Evolutionary conservation across 2,329 filamentous ascomycete genomes (phyloP), one percentile per base, ranked within the genome.

Genomic region (Aspergillus sp.): DNA sequence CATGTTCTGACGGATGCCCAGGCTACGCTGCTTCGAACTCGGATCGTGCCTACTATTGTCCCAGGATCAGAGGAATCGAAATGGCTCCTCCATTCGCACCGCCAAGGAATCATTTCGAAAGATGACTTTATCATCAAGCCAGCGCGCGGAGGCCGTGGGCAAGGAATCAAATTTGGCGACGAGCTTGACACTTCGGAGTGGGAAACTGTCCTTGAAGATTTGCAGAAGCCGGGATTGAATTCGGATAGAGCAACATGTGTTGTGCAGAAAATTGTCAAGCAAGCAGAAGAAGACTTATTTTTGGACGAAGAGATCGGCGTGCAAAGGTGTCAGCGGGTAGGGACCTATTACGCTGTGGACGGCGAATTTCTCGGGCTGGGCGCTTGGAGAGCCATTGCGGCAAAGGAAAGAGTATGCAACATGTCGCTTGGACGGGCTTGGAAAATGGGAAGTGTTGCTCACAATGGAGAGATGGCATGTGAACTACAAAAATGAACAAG

Each of bases 71-170:
- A 33, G 5, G 47, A 55, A n/a, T 36, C 62, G 9, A 38, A 52
- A n/a, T 19, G 46, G 0, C 48, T 61, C 7, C 48, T 57, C 3
- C 27, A 38, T 6, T 12, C 42, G 33, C 45, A 12, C 39, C 4
- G 19, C 42, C 4, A 29, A 38, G 3, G 30, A 44, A 26, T 5
- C 35, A 49, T 29, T 6, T 27, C 44, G 28, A 60, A 61, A 33
- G 45, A 59, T 12, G 46, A 51, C 1, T 64, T 55, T 35, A 56
- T 60, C 12, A 42, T 62, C 2, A 62, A 62, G 30, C 56, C 60
- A 0, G 46, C 54, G 3, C 47, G 57, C 10, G 43, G 48, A 7
- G 54, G 52, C 2, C 49, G 53, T 27, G 50, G 54, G 5, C 50
- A 45, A 2, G 57, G 57, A 7, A 58, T 58, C n/a, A 12, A 49